Base-by-base conservation (phyloP, 805 yeast genomes). In the Lipomyces kockii region DNA sequence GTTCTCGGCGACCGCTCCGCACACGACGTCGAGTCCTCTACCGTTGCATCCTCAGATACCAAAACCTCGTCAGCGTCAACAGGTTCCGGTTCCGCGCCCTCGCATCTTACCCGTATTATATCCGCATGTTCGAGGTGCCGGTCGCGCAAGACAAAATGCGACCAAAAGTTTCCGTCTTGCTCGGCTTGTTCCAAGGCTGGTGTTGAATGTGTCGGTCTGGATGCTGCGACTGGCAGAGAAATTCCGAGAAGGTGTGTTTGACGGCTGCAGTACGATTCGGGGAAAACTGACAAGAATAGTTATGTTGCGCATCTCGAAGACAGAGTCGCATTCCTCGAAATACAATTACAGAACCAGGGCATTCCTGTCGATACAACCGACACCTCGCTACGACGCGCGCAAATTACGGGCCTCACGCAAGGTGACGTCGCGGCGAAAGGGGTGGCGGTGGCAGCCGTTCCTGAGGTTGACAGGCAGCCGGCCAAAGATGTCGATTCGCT, bases 101-200 rank as follows among this genome's bases (percentile, higher is more conserved):
- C 35, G 35, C 72, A 69, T 49, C 68, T 69, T 52, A 69, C 71
- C 27, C 65, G 72, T 22, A 67, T 63, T 39, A 87, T 89, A n/a
- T 85, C 91, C 0, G 97, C 97, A 0, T 92, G 97, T 76, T 89
- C 89, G 73, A 80, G 97, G 64, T 92, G 97, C 74, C 84, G 97
- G 20, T 75, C 78, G 63, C 86, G 88, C 71, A 89, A 89, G 75
- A 83, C 87, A 64, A 83, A 83, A 71, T 89, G 93, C 76, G 90
- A 89, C 69, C 89, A 86, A 65, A 84, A 83, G 68, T 86, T 88
- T 75, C 93, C 93, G 2, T 82, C 83, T 64, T 89, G 93, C 74
- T 76, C 84, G n/a, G 82, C 83, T 46, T 89, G 93, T 75, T 80
- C 77, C 55, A 85, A 86, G 73, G 89, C 90, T 11, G 85, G 86